Percentiles rank a stretch among this genome's conserved stretches.
phyloP scores from a whole-genome alignment of 176 grass and related monocot genomes.

The Musa schizocarpa region DNA sequence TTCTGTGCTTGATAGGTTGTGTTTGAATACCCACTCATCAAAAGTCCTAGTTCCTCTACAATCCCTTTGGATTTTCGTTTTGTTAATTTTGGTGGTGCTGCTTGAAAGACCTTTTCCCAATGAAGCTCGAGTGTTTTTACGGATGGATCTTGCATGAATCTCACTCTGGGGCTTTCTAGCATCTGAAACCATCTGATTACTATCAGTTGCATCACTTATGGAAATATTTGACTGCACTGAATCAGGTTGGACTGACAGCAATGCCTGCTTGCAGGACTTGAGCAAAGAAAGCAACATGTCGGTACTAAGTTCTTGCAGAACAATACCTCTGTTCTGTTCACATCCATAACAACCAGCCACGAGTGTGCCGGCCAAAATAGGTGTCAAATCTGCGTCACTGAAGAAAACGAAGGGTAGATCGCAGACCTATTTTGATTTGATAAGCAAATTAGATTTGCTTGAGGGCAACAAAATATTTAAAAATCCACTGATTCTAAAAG shows the following conservation, averaged over 20 bases:
- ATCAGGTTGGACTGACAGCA: constrained; percentile 28
- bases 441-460: constrained; percentile 27
- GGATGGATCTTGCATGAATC: constrained; percentile 39
- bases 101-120: constrained; percentile 45
- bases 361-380: constrained; percentile 77
- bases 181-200: constrained; percentile 33
- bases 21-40: constrained; percentile 56
- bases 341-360: constrained; percentile 79
- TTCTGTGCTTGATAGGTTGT: constrained; percentile 47
- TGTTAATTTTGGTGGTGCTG: constrained; percentile 33
- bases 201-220: constrained; percentile 36
- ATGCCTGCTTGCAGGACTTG: constrained; percentile 48
- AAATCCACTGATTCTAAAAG: constrained; percentile 12
- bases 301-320: constrained; percentile 86
- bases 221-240: constrained; percentile 30
- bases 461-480: not conserved
- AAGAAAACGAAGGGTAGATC: constrained; percentile 98
- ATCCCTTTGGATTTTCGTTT: constrained; percentile 61
- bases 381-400: constrained; percentile 71
- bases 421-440: constrained; percentile 60
- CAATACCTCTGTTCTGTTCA: constrained; percentile 83
- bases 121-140: constrained; percentile 40
- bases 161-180: constrained; percentile 45
- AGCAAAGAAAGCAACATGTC: constrained; percentile 82
- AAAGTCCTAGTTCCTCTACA: constrained; percentile 41